Evolutionary conservation across 345 rosid genomes (phyloP), one percentile per base, ranked within the genome.

Genomic region (Triadica sebifera): DNA sequence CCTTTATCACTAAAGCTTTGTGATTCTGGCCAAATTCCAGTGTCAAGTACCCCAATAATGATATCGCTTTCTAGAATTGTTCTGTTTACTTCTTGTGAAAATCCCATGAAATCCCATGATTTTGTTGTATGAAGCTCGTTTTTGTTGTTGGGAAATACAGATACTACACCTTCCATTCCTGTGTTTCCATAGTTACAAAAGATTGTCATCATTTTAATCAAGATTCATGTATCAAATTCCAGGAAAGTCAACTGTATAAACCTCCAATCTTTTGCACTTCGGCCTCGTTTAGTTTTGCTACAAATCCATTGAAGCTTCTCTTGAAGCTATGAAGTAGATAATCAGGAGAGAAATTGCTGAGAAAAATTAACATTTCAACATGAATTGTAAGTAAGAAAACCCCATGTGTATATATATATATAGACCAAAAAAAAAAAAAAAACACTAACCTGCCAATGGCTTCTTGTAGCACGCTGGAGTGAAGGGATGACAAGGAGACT

Each of bases 251-350:
- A 0, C 2, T 37, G 29, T 22, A 73, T 57, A 8, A 46, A 81
- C 87, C 79, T 7, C 77, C 59, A 24, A 81, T 13, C 25, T 16
- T 74, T 20, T 20, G 61, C 29, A 45, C 74, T 73, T 84, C 73
- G 0, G 74, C 75, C 22, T 74, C 74, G 0, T 79, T 55, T 34
- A 84, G 22, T 67, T 74, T 77, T 12, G 67, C 81, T 4, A 57
- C 83, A 51, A 84, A 84, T 38, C 81, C 83, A 46, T 79, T 24
- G 76, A 84, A 81, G 41, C 74, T 79, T 55, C 73, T 81, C 13
- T 37, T 73, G 64, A 55, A 84, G 71, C 75, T 79, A 45, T 63
- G 51, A 2, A 80, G 55, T 22, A 84, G 70, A 46, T 37, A 75
- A 4, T 73, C 52, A 13, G 59, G 22, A 37, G 78, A 67, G 9